phyloP scores from a whole-genome alignment of 768 basidiomycete species.

The Pisolithus albus region DNA sequence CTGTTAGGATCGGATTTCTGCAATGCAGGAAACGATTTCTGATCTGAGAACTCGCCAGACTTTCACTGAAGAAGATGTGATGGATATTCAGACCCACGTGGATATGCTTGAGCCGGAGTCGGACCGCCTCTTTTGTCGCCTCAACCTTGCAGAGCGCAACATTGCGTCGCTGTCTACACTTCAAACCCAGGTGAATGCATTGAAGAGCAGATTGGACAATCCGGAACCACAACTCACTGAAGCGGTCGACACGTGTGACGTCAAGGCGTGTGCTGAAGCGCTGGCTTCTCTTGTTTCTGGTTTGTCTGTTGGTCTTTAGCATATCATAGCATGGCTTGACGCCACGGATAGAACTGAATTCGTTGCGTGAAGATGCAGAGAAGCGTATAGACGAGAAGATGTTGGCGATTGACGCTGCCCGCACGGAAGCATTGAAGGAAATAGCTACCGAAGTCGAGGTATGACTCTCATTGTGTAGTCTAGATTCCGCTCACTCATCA shows the following conservation, averaged over 20 bases:
- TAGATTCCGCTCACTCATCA: slow-evolving; percentile 8
- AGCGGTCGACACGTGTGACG: slow-evolving; percentile 14
- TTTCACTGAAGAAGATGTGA: slow-evolving; percentile 23
- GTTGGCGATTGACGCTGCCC: slow-evolving; percentile 36
- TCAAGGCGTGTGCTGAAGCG: slow-evolving; percentile 27
- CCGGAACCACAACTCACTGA: slow-evolving; percentile 6
- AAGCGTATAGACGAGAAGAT: slow-evolving; percentile 42
- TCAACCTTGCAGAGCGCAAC: slow-evolving; percentile 24
- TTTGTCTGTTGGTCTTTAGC: slow-evolving; percentile 17
- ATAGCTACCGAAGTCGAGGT: slow-evolving; percentile 27
- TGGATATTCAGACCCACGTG: slow-evolving; percentile 31
- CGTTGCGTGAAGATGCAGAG: slow-evolving; percentile 36
- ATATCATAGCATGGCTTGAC: not conserved
- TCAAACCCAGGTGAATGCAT: slow-evolving; percentile 17
- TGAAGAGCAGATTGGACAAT: slow-evolving; percentile 18
- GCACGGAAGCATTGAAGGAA: slow-evolving; percentile 31
- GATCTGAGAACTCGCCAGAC: slow-evolving; percentile 19
- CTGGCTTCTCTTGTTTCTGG: slow-evolving; percentile 38
- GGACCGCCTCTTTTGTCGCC: slow-evolving; percentile 22
- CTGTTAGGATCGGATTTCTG: slow-evolving; percentile 18
- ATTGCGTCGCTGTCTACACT: slow-evolving; percentile 24
- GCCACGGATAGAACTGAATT: slow-evolving; percentile 36
- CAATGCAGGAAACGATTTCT: slow-evolving; percentile 15
- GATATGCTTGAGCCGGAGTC: slow-evolving; percentile 33
- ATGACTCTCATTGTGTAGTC: slow-evolving; percentile 9